phyloP scores from a whole-genome alignment of 192 early-diverging fungal genomes.

The Coemansia sp. region DNA sequence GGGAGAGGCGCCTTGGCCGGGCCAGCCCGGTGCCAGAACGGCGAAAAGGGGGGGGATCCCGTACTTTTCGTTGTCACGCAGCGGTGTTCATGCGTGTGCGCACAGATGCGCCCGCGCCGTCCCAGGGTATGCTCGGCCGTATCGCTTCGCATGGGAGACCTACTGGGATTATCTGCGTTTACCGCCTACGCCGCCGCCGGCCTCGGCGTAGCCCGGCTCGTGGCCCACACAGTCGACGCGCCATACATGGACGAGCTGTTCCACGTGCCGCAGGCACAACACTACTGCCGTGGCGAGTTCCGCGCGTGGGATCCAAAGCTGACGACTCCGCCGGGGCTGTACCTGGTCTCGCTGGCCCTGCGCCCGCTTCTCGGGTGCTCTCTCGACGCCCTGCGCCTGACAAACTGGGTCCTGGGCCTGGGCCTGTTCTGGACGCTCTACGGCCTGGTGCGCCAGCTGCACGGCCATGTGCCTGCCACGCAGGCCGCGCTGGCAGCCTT shows the following conservation, averaged over 20 bases:
- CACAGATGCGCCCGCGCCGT: no score
- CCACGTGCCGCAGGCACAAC: constrained; percentile 86
- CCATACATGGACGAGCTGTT: constrained; percentile 85
- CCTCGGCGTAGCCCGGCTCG: constrained; percentile 18
- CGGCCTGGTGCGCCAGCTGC: constrained; percentile 30
- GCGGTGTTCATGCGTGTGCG: no score
- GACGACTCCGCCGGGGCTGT: constrained; percentile 97
- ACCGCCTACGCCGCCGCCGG: constrained; percentile 17
- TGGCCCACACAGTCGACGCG: constrained; percentile 9
- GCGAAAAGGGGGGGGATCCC: no score
- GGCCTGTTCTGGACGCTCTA: constrained; percentile 47
- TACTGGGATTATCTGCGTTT: constrained; percentile 22
- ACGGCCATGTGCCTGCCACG: not conserved
- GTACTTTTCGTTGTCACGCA: no score
- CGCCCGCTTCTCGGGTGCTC: constrained; percentile 29
- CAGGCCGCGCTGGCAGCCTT: constrained; percentile 28
- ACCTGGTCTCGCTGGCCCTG: constrained; percentile 37
- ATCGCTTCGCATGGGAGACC: no score
- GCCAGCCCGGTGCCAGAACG: no score
- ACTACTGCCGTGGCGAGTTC: constrained; percentile 70
- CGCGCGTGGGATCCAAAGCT: constrained; percentile 83
- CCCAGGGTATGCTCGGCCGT: no score
- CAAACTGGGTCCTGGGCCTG: constrained; percentile 64
- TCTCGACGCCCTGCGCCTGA: constrained; percentile 47
- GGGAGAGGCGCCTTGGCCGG: no score